Base-by-base conservation (phyloP, 1,284 basidiomycete genomes). In the Serendipita sp. region DNA sequence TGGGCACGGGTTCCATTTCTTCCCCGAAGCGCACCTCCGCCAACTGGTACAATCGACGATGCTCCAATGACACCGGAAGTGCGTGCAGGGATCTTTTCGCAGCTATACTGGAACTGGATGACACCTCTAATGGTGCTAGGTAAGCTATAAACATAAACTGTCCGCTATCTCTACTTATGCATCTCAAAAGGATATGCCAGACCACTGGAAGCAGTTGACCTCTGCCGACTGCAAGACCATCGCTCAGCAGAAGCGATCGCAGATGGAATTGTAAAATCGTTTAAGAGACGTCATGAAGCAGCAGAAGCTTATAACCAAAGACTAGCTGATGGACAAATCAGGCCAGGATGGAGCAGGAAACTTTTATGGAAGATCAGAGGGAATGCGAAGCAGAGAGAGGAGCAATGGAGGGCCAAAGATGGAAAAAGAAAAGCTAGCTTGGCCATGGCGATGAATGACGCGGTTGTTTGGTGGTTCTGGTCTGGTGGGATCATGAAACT, bases 391-490 rank as follows among this genome's bases (percentile, higher is more conserved):
- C 77, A 78, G 64, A 78, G 78, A 45, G 82, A 87, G 71, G 79
- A 78, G 64, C 71, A 74, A 63, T 91, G 87, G 88, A 75, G 82
- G 67, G 79, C 82, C 61, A 79, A 77, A 34, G 78, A 78, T 32
- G 89, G 88, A 0, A 82, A 77, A 70, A 81, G 79, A 68, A 77
- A 76, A 62, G 78, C 92, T 0, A 90, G 87, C 68, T 79, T 96
- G 22, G 75, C 81, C 0, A 76, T 78, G 74, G 85, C 92, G 0
- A 79, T 95, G 70, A 88, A 87, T 68, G 91, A 94, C 70, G 85
- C 85, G 63, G 81, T 95, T 66, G 83, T 83, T 35, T 84, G 81
- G 77, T 85, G 82, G 76, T 91, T 94, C 71, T 94, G 92, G 91
- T 76, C 79, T 2, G 85, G 80, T 62, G 90, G 88, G 3, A 6